Evolutionary conservation across 2,329 filamentous ascomycete species (phyloP).

Genomic region (Monosporascus cannonballus): DNA sequence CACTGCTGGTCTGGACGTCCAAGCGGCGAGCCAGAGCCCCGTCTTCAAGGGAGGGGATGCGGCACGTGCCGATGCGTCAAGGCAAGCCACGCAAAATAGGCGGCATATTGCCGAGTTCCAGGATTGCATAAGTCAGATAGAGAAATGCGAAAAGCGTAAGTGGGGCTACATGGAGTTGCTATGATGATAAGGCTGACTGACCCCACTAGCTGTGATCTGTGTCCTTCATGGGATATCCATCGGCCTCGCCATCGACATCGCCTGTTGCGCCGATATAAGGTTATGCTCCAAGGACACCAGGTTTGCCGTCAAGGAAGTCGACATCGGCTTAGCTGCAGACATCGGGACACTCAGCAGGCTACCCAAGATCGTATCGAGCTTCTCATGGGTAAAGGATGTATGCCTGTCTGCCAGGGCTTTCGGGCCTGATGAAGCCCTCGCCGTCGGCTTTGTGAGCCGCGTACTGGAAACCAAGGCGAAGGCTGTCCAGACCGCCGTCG

Average conservation of each 20-base stretch:
- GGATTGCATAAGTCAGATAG: conserved; percentile 65
- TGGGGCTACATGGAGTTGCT: conserved; percentile 9
- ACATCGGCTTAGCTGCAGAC: conserved; percentile 75
- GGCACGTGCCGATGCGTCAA: conserved; percentile 48
- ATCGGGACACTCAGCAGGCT: conserved; percentile 69
- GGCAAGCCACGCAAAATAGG: conserved; percentile 56
- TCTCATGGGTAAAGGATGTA: conserved; percentile 76
- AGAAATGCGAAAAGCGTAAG: conserved; percentile 83
- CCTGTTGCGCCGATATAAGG: conserved; percentile 64
- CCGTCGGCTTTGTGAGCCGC: conserved; percentile 63
- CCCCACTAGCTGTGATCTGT: conserved; percentile 63
- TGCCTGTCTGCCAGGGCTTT: conserved; percentile 67
- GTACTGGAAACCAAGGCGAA: conserved; percentile 45
- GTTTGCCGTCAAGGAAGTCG: conserved; percentile 74
- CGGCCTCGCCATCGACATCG: conserved; percentile 72
- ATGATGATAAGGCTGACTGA: not conserved
- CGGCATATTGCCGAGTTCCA: conserved; percentile 77
- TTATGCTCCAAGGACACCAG: conserved; percentile 53
- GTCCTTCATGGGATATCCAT: conserved; percentile 74
- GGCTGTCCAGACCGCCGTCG: conserved; percentile 20
- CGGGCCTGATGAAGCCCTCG: conserved; percentile 58
- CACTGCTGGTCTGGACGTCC: conserved; percentile 78
- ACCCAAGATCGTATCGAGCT: conserved; percentile 65
- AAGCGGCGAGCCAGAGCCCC: conserved; percentile 54
- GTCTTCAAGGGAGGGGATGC: conserved; percentile 30